Evolutionary conservation across 176 grass and related monocot species (phyloP).

Genomic region (Hordeum marinum): DNA sequence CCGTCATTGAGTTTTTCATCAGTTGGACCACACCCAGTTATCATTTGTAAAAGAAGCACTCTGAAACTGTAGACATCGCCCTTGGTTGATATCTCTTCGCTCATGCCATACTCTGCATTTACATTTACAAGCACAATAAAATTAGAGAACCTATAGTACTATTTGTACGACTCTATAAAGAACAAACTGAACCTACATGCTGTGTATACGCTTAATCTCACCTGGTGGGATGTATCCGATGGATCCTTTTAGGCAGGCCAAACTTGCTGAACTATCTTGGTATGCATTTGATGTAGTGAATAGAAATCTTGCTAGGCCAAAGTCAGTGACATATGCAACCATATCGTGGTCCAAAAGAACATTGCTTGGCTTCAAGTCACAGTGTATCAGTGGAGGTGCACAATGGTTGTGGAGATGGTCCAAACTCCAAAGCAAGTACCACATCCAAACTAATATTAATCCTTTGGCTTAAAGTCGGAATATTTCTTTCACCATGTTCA

Average conservation of each 20-base stretch:
- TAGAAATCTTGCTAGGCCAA: slow-evolving; percentile 1
- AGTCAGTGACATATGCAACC: slow-evolving; percentile 10
- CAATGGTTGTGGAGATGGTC: slow-evolving; percentile 24
- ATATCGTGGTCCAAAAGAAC: slow-evolving; percentile 2
- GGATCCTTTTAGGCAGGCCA: slow-evolving; percentile 17
- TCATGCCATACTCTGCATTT: slow-evolving; percentile 23
- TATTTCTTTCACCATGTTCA: not conserved
- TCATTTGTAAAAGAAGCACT: slow-evolving; percentile 24
- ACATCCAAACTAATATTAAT: not conserved
- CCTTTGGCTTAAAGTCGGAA: not conserved
- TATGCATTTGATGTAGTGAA: not conserved
- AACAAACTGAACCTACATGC: not conserved
- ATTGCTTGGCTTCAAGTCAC: slow-evolving; percentile 20
- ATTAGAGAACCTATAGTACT: not conserved
- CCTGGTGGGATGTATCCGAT: slow-evolving; percentile 32
- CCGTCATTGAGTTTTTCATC: not conserved
- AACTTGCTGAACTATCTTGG: not conserved
- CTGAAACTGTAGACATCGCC: slow-evolving; percentile 37
- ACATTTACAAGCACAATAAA: not conserved
- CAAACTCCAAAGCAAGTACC: not conserved
- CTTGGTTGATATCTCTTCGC: not conserved
- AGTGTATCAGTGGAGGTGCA: slow-evolving; percentile 15
- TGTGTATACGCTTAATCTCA: not conserved
- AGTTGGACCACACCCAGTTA: not conserved
- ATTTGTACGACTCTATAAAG: not conserved